Base-by-base conservation (phyloP, 2,329 filamentous ascomycete genomes). In the Exophiala viscosa region DNA sequence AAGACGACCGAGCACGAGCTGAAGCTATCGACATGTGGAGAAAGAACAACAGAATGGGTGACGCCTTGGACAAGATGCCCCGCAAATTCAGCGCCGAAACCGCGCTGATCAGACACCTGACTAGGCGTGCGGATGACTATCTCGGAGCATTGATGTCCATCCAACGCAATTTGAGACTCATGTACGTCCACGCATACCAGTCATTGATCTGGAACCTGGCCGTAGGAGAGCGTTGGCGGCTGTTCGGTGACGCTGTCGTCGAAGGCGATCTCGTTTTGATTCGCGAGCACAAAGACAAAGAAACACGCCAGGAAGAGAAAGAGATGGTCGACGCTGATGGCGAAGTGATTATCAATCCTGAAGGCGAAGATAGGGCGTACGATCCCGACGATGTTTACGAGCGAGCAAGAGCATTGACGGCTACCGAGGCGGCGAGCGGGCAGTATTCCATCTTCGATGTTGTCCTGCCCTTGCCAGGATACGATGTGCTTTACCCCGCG, bases 171-270 rank as follows among this genome's bases (percentile, higher is more conserved):
- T 76, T 97, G 63, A 83, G 90, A 39, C 82, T 90, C 53, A 96
- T 99, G 87, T 99, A 97, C 67, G 85, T 96, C 13, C 93, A 99
- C 69, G 92, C 93, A 4, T 97, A 96, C 71, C 93, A 99, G 69
- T 95, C 88, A 5, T 81, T 90, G 34, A 85, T 99, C 7, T 99
- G 92, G 92, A 99, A 99, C 72, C 82, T 84, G 60, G 88, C 84
- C 10, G 88, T 84, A 1, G 90, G 88, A 60, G 83, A 86, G 62
- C 86, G 93, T 42, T 95, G 90, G 86, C 81, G 84, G 38, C 73
- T 82, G 2, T 86, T 87, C 66, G 90, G 91, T 45, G 70, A 77
- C 54, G 79, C 78, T 49, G 88, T 96, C 13, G 79, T 96, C 11
- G 82, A 86, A 62, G 93, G 93, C 31, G 93, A 99, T 68, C 80